Evolutionary conservation across 75 land plant species (phyloP).

Genomic region (Cryptomeria japonica): DNA sequence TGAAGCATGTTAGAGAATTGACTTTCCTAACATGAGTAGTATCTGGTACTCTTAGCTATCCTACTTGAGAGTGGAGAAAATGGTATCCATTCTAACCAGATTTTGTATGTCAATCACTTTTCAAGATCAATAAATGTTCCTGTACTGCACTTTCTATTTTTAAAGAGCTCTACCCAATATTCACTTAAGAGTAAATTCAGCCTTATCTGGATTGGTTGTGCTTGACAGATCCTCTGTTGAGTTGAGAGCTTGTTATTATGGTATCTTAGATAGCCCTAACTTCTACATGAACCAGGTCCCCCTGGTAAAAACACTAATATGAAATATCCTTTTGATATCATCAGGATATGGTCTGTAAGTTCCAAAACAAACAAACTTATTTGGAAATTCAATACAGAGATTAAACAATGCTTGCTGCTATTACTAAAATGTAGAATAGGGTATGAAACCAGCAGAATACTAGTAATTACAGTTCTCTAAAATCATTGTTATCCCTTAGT

Average conservation of each 20-base stretch:
- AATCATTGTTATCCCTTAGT: not conserved
- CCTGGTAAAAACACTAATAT: not conserved
- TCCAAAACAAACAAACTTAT: not conserved
- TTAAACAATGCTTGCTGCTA: not conserved
- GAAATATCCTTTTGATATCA: not conserved
- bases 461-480: not conserved
- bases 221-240: not conserved
- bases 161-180: not conserved
- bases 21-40: not conserved
- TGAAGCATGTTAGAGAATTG: not conserved
- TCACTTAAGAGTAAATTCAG: not conserved
- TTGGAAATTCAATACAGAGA: not conserved
- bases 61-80: not conserved
- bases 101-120: not conserved
- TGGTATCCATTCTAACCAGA: not conserved
- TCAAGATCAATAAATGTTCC: not conserved
- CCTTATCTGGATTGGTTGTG: not conserved
- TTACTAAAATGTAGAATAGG: not conserved
- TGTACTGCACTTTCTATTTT: not conserved
- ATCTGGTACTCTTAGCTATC: not conserved
- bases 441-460: no score
- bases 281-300: not conserved
- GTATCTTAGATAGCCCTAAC: not conserved
- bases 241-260: not conserved
- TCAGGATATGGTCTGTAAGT: not conserved